Conservation (phyloP, 2,329 filamentous ascomycete genomes). For the Trematosphaeria pertusa region DNA sequence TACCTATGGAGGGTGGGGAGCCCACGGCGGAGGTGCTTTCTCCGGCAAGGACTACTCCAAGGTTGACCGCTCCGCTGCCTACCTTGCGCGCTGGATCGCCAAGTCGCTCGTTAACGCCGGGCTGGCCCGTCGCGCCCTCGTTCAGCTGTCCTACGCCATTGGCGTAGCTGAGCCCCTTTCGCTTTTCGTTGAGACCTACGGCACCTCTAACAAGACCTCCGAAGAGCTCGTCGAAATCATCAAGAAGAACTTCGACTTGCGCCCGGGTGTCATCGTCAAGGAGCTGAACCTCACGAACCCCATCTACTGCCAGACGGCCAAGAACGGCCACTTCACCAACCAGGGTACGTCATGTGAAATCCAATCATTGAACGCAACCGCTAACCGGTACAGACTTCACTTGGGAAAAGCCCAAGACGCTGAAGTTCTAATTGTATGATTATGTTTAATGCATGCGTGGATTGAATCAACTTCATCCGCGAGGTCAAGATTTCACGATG, state of each 20-base stretch:
- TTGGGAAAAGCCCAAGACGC: constrained; percentile 97
- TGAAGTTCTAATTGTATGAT: constrained; percentile 76
- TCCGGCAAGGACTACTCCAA: constrained; percentile 99
- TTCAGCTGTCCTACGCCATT: constrained; percentile 99
- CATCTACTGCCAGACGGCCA: constrained; percentile 98
- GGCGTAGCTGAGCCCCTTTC: constrained; percentile 98
- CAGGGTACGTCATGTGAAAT: too few species aligned
- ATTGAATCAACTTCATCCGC: constrained; percentile 50
- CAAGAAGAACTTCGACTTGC: constrained; percentile 94
- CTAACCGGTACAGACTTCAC: constrained; percentile 66
- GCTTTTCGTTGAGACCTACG: constrained; percentile 97
- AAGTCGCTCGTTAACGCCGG: constrained; percentile 93
- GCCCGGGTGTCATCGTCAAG: constrained; percentile 97
- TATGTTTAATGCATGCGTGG: constrained; percentile 42
- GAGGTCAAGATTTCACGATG: constrained; percentile 39
- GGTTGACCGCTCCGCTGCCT: constrained; percentile 97
- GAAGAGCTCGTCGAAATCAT: constrained; percentile 96
- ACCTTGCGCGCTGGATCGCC: constrained; percentile 97
- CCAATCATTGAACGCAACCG: too few species aligned
- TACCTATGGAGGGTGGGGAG: constrained; percentile 99
- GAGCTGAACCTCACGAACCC: constrained; percentile 94
- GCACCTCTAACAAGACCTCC: constrained; percentile 86
- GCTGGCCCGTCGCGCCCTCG: constrained; percentile 88
- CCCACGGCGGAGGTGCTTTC: constrained; percentile 99
- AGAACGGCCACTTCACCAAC: constrained; percentile 99